A percentile compares a stretch with the other conserved stretches of the same genome.
Evolutionary conservation across 2,329 filamentous ascomycete genomes (phyloP).

Genomic region (Trichoderma polysporum): DNA sequence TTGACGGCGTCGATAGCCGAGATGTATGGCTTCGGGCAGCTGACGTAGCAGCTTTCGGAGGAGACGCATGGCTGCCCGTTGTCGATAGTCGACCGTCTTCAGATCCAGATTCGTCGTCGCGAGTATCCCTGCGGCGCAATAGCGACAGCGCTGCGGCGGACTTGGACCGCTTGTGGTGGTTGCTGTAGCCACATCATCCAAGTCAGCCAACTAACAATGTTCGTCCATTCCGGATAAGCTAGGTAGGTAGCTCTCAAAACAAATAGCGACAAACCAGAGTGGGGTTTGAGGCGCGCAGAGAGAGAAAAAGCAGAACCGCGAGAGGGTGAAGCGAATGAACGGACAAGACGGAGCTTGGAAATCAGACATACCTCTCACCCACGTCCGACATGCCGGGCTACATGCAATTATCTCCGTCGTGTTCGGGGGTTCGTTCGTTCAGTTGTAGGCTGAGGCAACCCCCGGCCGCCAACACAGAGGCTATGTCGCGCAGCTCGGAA

Average conservation of each 20-base stretch:
- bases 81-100: conserved; percentile 49
- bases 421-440: not conserved
- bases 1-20: conserved; percentile 47
- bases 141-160: conserved; percentile 53
- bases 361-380: conserved; percentile 30
- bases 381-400: conserved; percentile 33
- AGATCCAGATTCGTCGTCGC: conserved; percentile 53
- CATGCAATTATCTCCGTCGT: conserved; percentile 1
- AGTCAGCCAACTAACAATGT: not conserved
- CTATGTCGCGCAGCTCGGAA: not conserved
- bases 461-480: conserved; percentile 1
- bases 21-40: conserved; percentile 45
- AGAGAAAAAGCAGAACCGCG: not conserved
- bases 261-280: not conserved
- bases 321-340: not conserved
- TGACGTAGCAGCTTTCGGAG: conserved; percentile 35
- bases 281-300: not conserved
- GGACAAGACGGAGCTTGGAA: not conserved
- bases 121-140: conserved; percentile 52
- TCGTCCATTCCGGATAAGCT: not conserved
- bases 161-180: conserved; percentile 53
- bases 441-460: conserved; percentile 11
- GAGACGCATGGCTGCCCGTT: conserved; percentile 32
- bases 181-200: conserved; percentile 10
- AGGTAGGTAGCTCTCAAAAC: not conserved